Evolutionary conservation across 2,329 filamentous ascomycete genomes (phyloP).

Genomic region (Byssoonygena ceratinophila): DNA sequence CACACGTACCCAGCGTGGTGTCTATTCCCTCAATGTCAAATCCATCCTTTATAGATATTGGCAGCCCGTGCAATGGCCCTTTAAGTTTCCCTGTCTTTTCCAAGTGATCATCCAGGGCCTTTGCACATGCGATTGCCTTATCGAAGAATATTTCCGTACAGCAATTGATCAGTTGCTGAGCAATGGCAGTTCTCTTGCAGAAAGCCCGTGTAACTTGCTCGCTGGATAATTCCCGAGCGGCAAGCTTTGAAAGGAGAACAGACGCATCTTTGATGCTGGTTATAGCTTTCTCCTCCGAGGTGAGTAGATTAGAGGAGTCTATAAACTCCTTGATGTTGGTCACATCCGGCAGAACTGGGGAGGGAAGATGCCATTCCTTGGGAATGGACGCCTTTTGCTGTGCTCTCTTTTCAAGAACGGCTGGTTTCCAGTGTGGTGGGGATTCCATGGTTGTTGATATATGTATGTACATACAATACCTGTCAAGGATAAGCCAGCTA

Average conservation of each 20-base stretch:
- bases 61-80: constrained; percentile 23
- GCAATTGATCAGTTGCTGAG: constrained; percentile 20
- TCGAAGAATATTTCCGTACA: constrained; percentile 21
- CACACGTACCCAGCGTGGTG: constrained; percentile 36
- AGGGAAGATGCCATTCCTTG: constrained; percentile 10
- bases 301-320: constrained; percentile 9
- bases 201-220: constrained; percentile 21
- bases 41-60: constrained; percentile 47
- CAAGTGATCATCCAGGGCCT: constrained; percentile 18
- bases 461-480: too few species aligned
- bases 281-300: constrained; percentile 6
- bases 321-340: constrained; percentile 5
- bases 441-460: constrained; percentile 1
- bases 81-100: constrained; percentile 17
- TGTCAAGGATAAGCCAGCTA: too few species aligned
- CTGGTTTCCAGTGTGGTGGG: constrained; percentile 11
- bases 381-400: constrained; percentile 11
- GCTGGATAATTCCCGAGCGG: constrained; percentile 17
- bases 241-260: constrained; percentile 4
- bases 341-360: background rate
- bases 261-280: constrained; percentile 11
- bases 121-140: constrained; percentile 18
- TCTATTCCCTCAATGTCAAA: constrained; percentile 86
- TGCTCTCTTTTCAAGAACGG: constrained; percentile 10
- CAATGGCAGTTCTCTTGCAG: constrained; percentile 22